A percentile compares a stretch with the other conserved stretches of the same genome.
These are phyloP conservation scores for Millerozyma miso DNA, from an alignment of 805 yeast species.

Conservation along the genomic window DNA sequence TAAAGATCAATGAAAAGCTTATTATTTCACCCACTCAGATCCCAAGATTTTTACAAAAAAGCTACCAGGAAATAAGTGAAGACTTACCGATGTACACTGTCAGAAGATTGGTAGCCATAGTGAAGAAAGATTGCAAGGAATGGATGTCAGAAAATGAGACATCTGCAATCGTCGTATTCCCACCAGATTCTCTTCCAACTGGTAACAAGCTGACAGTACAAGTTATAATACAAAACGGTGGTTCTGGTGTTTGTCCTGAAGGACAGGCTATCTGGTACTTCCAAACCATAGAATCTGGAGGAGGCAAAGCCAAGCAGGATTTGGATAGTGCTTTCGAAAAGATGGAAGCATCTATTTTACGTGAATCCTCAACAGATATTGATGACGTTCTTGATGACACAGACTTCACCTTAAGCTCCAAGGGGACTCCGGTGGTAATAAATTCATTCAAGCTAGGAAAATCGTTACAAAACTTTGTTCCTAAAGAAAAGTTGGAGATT, in stretches of 20 bases:
- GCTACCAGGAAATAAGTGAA: slow-evolving; percentile 40
- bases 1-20: slow-evolving; percentile 74
- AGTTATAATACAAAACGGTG: slow-evolving; percentile 81
- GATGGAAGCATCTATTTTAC: slow-evolving; percentile 72
- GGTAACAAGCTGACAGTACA: slow-evolving; percentile 74
- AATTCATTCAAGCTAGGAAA: slow-evolving; percentile 84
- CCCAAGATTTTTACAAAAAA: slow-evolving; percentile 38
- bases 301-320: slow-evolving; percentile 67
- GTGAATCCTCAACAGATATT: slow-evolving; percentile 65
- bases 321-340: slow-evolving; percentile 75
- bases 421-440: slow-evolving; percentile 59
- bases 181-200: slow-evolving; percentile 71
- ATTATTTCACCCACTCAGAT: slow-evolving; percentile 69
- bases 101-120: slow-evolving; percentile 76
- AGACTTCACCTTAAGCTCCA: slow-evolving; percentile 28
- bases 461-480: slow-evolving; percentile 78
- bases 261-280: slow-evolving; percentile 90
- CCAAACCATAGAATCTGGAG: slow-evolving; percentile 65
- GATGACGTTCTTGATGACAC: slow-evolving; percentile 50
- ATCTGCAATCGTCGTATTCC: slow-evolving; percentile 87
- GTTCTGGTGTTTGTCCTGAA: slow-evolving; percentile 80
- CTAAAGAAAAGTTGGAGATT: slow-evolving; percentile 58
- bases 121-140: slow-evolving; percentile 80
- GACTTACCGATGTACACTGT: slow-evolving; percentile 47
- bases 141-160: slow-evolving; percentile 88